Conservation (phyloP, 768 basidiomycete species). For the Trametes cingulata region DNA sequence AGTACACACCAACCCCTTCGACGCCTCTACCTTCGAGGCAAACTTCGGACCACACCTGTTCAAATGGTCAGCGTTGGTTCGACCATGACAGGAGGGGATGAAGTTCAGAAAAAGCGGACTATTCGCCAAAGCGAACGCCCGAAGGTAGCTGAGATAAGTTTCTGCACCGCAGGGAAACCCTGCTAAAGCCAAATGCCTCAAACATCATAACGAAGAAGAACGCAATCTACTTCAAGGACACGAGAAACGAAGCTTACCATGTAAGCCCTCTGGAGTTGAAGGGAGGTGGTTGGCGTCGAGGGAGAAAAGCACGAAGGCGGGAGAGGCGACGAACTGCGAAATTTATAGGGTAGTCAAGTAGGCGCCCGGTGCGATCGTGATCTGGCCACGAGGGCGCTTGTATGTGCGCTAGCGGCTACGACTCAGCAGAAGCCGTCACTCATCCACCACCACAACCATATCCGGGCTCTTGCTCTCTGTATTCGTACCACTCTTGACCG, state of each 20-base stretch:
- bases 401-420: background rate
- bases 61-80: too few species aligned
- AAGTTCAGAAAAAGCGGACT: slow-evolving; percentile 50
- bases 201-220: slow-evolving; percentile 58
- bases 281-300: background rate
- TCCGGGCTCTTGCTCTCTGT: background rate
- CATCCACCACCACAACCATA: background rate
- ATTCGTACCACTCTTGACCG: background rate
- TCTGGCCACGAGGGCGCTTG: slow-evolving; percentile 8
- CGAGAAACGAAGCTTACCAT: slow-evolving; percentile 27
- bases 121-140: slow-evolving; percentile 48
- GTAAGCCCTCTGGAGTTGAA: background rate
- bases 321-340: slow-evolving; percentile 5
- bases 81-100: too few species aligned
- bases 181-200: slow-evolving; percentile 96
- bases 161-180: slow-evolving; percentile 73
- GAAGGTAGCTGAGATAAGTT: slow-evolving; percentile 91
- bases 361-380: slow-evolving; percentile 11
- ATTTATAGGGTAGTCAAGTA: slow-evolving; percentile 7
- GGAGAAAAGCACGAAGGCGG: slow-evolving; percentile 15
- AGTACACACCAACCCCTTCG: too few species aligned
- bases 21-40: too few species aligned
- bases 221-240: background rate
- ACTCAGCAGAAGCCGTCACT: background rate
- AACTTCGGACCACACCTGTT: too few species aligned